These are phyloP conservation scores for Malassezia furfur DNA, from an alignment of 1,284 basidiomycete species.

Conservation along the genomic window DNA sequence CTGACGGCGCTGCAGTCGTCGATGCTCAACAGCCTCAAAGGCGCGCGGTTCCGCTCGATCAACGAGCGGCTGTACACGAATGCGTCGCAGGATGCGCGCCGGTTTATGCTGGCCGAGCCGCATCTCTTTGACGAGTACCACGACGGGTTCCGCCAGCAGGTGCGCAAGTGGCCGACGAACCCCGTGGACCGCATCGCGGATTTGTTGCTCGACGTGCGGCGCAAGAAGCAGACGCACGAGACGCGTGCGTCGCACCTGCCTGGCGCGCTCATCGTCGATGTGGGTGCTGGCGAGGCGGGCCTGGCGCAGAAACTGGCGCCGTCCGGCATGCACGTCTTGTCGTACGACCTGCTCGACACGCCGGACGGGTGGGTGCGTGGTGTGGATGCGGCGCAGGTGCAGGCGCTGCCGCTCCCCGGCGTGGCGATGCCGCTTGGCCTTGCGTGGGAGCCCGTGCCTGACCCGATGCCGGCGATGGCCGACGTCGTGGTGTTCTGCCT, in stretches of 20 bases:
- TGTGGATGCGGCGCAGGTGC: conserved; percentile 27
- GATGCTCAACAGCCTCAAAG: conserved; percentile 37
- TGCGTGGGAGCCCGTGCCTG: neutral
- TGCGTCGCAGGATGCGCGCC: conserved; percentile 26
- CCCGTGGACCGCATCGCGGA: conserved; percentile 38
- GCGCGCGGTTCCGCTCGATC: conserved; percentile 47
- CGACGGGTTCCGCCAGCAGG: conserved; percentile 44
- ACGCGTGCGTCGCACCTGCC: conserved; percentile 33
- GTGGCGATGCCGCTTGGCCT: conserved; percentile 13
- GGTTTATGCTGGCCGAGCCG: conserved; percentile 33
- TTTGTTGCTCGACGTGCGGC: conserved; percentile 10
- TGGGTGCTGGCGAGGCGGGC: conserved; percentile 89
- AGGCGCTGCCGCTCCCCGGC: conserved; percentile 29
- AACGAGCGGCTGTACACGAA: conserved; percentile 47
- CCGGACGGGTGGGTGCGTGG: conserved; percentile 52
- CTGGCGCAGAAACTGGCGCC: conserved; percentile 56
- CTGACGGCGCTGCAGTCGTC: conserved; percentile 31
- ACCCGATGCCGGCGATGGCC: conserved; percentile 54
- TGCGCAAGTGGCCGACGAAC: conserved; percentile 44
- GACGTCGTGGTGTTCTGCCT: conserved; percentile 88
- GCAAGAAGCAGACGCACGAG: neutral
- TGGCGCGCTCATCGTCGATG: conserved; percentile 69
- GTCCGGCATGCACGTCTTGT: conserved; percentile 53
- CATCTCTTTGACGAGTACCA: conserved; percentile 42
- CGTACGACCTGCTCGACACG: conserved; percentile 73